Evolutionary conservation across 2,329 filamentous ascomycete species (phyloP).

Genomic region (Incumbomyces delicatus): DNA sequence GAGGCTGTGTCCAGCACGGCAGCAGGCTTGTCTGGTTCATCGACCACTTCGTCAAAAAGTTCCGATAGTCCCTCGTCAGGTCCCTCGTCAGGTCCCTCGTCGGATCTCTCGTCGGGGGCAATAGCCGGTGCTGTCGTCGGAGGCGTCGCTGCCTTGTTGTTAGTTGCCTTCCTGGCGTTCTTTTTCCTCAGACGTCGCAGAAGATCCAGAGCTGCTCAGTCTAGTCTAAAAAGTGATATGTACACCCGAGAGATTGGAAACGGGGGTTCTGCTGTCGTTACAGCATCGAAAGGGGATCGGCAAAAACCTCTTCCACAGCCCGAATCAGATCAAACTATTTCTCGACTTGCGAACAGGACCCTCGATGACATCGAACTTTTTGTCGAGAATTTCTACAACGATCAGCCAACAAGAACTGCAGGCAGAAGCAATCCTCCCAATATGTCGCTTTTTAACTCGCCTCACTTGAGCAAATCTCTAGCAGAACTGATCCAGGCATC

Average conservation of each 20-base stretch:
- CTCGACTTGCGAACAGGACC: constrained; percentile 20
- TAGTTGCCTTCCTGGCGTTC: constrained; percentile 12
- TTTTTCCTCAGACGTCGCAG: constrained; percentile 12
- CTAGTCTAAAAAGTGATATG: neutral
- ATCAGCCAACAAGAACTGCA: neutral
- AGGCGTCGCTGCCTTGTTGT: constrained; percentile 17
- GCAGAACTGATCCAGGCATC: neutral
- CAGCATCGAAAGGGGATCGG: constrained; percentile 1
- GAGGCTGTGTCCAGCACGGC: no score
- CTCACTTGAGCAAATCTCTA: neutral
- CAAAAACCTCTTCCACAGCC: constrained; percentile 21
- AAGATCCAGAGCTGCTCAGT: constrained; percentile 16
- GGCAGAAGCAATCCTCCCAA: neutral
- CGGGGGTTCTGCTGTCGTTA: neutral
- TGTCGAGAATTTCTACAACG: constrained; percentile 28
- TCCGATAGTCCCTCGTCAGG: constrained; percentile 4
- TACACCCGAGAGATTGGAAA: neutral
- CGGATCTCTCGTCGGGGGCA: no score
- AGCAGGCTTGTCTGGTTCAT: no score
- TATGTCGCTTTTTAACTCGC: constrained; percentile 1
- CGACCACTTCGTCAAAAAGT: constrained; percentile 3
- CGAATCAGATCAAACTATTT: constrained; percentile 23
- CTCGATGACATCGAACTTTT: constrained; percentile 26
- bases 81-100: neutral
- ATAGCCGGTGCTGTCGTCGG: constrained; percentile 23